These are phyloP conservation scores for Cladosporium phlei DNA, from an alignment of 2,329 filamentous ascomycete species.

Conservation along the genomic window DNA sequence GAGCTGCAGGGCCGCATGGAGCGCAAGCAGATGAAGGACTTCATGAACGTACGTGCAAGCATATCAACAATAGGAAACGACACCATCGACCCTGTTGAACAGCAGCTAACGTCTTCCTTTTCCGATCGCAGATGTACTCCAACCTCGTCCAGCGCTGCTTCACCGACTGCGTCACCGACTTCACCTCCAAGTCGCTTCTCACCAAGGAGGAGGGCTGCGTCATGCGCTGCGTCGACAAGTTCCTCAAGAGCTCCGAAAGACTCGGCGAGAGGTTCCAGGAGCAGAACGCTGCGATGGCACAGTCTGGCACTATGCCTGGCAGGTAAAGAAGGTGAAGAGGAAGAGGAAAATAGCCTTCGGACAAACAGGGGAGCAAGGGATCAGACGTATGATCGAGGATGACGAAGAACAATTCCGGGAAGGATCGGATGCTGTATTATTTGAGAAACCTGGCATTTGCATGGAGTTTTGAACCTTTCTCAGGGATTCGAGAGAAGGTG, in stretches of 20 bases:
- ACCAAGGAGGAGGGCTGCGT: constrained; percentile 87
- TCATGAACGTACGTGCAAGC: constrained; percentile 84
- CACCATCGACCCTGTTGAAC: background rate
- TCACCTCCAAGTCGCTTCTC: constrained; percentile 92
- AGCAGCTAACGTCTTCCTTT: background rate
- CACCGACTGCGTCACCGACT: constrained; percentile 94
- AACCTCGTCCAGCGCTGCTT: constrained; percentile 86
- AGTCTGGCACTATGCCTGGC: constrained; percentile 46
- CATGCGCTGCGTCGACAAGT: constrained; percentile 92
- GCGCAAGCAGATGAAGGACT: constrained; percentile 97
- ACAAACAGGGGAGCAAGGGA: too few relatives aligned
- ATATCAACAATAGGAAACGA: background rate
- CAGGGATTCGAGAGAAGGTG: background rate
- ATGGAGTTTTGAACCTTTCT: constrained; percentile 17
- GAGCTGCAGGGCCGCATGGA: constrained; percentile 93
- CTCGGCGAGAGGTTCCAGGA: constrained; percentile 86
- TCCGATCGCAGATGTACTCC: constrained; percentile 57
- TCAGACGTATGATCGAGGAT: too few relatives aligned
- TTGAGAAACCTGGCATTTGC: constrained; percentile 17
- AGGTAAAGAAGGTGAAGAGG: constrained; percentile 18
- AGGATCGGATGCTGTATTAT: constrained; percentile 9
- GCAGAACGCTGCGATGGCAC: constrained; percentile 64
- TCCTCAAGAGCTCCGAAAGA: constrained; percentile 84
- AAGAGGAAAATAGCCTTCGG: background rate
- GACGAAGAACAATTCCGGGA: constrained; percentile 1